Base-by-base conservation (phyloP, 106 monocot species). In the Apostasia ramifera region DNA sequence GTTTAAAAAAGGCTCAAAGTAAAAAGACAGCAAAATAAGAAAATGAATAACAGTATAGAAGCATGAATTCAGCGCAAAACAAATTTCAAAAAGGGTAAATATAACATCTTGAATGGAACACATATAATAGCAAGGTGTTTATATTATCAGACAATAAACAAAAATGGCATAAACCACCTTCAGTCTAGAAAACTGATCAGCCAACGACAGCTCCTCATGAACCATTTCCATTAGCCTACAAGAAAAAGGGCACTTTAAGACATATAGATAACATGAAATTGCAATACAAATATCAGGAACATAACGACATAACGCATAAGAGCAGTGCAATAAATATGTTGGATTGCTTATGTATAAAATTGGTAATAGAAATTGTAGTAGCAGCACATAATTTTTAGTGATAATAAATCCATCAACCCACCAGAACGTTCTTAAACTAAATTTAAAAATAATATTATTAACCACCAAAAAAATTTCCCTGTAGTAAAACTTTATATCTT, bases 181-280 rank as follows among this genome's bases (percentile, higher is more conserved):
- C 6, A 98, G 47, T 59, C 76, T 73, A 52, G 82, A 82, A 71
- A 98, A 87, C 59, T 92, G 92, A 78, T 98, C 97, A 64, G 92
- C 84, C 72, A 98, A 58, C 41, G 81, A 82, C 66, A 92, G 70
- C 75, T 98, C 97, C 70, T 87, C 83, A 77, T 87, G 84, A 74
- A 92, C 80, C 70, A 98, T 60, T 76, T 98, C 92, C 84, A 98
- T 81, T 72, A 98, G 76, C 77, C 97, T 98, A 64, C 48, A 81
- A 66, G 46, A 79, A 44, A 62, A 62, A 62, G 4, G 26, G 11
- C 2, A 11, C 44, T 44, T 13, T 62, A 44, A 26, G 26, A 26
- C 26, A 26, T 26, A 26, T 26, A 26, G 26, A 12, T 62, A 40
- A 40, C 44, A 62, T 43, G 44, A 43, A 62, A 43, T 9, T 62